Evolutionary conservation across 2,329 filamentous ascomycete genomes (phyloP), one percentile per base, ranked within the genome.

Genomic region (Talaromyces albobiverticillius): DNA sequence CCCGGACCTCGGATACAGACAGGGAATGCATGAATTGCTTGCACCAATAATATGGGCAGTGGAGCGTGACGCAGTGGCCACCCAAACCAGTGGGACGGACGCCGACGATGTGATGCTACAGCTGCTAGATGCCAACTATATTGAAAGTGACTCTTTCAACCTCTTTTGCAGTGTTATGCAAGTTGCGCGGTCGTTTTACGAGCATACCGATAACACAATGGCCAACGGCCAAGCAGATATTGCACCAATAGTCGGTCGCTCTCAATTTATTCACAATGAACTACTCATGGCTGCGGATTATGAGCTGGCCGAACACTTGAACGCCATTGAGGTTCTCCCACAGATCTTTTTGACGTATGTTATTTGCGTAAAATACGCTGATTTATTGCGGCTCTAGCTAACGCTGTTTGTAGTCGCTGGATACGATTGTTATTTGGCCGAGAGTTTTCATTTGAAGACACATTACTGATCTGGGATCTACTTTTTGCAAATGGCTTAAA

Each of bases 21-120:
- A 99, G 74, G 94, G 94, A 10, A 99, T 99, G 93, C 94, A 99
- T 68, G 94, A 99, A 72, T 78, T 99, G 41, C 79, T 97, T 13
- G 94, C 94, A 0, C 92, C 94, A 0, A 85, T 99, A 34, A 76
- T 96, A 6, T 90, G 90, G 80, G 88, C 90, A 2, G 76, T 97
- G 5, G 85, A 92, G 61, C 80, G 86, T 62, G 94, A 99, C 73
- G 87, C 92, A 6, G 77, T 96, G 41, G 65, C 67, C 1, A 66
- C 66, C 2, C 62, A 64, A 10, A 62, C 68, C 22, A 64, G 70
- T 11, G 64, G 69, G 13, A 32, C 53, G 10, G 52, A 64, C 29
- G 68, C 73, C 3, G 81, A 87, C 46, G 71, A 77, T 20, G 66
- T 77, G 40, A 82, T 92, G 77, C 66, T 82, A 14, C 79, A 86